Conservation (phyloP, 2,329 filamentous ascomycete genomes). For the Nectriaceae sp. region DNA sequence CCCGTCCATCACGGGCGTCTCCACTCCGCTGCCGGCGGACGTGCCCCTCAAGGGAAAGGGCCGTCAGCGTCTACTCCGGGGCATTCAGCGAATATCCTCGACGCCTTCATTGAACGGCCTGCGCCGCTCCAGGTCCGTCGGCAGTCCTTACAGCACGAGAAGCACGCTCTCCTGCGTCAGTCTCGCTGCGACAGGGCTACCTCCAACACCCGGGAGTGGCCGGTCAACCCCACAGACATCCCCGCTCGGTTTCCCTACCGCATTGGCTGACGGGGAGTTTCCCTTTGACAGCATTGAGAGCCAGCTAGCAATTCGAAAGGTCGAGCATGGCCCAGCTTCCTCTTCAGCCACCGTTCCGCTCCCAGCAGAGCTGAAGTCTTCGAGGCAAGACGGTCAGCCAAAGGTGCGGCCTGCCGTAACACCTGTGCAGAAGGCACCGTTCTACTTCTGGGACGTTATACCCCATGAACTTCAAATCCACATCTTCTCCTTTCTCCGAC, state of each 20-base stretch:
- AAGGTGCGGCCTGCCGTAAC: conserved; percentile 19
- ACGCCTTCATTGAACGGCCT: conserved; percentile 70
- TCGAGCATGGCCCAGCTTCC: conserved; percentile 47
- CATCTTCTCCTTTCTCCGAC: conserved; percentile 74
- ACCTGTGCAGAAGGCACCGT: conserved; percentile 36
- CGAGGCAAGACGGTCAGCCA: conserved; percentile 31
- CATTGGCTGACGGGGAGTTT: conserved; percentile 43
- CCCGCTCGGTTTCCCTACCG: conserved; percentile 38
- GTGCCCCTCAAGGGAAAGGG: conserved; percentile 59
- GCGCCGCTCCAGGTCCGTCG: conserved; percentile 65
- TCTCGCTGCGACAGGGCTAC: conserved; percentile 43
- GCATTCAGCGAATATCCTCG: conserved; percentile 80
- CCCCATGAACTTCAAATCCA: conserved; percentile 81
- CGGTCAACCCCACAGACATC: conserved; percentile 41
- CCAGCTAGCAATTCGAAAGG: conserved; percentile 55
- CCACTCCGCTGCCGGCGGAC: conserved; percentile 28
- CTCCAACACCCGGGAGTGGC: conserved; percentile 28
- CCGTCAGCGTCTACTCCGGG: conserved; percentile 69
- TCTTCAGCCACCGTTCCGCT: conserved; percentile 57
- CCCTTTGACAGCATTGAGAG: conserved; percentile 45
- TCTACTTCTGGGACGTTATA: conserved; percentile 78
- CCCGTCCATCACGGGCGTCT: conserved; percentile 23
- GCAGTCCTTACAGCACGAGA: conserved; percentile 65
- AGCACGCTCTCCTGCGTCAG: conserved; percentile 57
- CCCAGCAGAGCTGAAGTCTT: conserved; percentile 62